Percentiles rank a stretch among this genome's conserved stretches.
Evolutionary conservation across 2,329 filamentous ascomycete genomes (phyloP).

Genomic region (Fusarium nygamai): DNA sequence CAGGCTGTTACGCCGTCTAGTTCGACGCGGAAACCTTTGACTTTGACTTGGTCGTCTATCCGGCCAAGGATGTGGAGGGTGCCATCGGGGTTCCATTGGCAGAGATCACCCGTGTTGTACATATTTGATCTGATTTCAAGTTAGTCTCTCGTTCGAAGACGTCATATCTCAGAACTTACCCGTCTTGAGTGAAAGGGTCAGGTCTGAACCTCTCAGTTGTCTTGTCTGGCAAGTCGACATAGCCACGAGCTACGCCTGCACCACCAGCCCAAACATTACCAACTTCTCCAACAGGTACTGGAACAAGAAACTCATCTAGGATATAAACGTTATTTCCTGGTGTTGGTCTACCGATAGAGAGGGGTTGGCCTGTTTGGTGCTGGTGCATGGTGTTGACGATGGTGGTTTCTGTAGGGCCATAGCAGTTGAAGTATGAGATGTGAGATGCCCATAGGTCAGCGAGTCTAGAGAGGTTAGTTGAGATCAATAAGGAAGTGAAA

Average conservation of each 20-base stretch:
- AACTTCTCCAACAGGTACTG: conserved; percentile 57
- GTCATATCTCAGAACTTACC: conserved; percentile 49
- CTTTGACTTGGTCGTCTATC: conserved; percentile 69
- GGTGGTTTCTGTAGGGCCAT: conserved; percentile 68
- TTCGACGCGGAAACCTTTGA: conserved; percentile 70
- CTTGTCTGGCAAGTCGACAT: conserved; percentile 62
- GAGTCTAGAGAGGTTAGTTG: conserved; percentile 43
- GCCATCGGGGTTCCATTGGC: conserved; percentile 62
- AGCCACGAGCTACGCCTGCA: conserved; percentile 62
- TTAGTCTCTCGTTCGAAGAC: not conserved
- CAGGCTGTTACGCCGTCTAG: conserved; percentile 64
- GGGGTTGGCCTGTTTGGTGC: conserved; percentile 52
- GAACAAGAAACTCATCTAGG: conserved; percentile 57
- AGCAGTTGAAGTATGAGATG: conserved; percentile 63
- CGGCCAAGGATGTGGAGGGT: conserved; percentile 65
- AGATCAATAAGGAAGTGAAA: fast-evolving
- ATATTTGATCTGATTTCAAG: conserved; percentile 49
- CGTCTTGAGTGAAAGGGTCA: conserved; percentile 62
- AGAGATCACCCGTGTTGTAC: conserved; percentile 70
- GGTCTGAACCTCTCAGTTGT: conserved; percentile 60
- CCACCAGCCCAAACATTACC: conserved; percentile 68
- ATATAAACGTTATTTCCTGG: conserved; percentile 68
- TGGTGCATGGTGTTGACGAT: conserved; percentile 64
- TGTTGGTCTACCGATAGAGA: conserved; percentile 65
- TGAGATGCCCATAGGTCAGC: conserved; percentile 64